Evolutionary conservation across 2,329 filamentous ascomycete species (phyloP), one percentile per base, ranked within the genome.

Genomic region (Aspergillus chevalieri): DNA sequence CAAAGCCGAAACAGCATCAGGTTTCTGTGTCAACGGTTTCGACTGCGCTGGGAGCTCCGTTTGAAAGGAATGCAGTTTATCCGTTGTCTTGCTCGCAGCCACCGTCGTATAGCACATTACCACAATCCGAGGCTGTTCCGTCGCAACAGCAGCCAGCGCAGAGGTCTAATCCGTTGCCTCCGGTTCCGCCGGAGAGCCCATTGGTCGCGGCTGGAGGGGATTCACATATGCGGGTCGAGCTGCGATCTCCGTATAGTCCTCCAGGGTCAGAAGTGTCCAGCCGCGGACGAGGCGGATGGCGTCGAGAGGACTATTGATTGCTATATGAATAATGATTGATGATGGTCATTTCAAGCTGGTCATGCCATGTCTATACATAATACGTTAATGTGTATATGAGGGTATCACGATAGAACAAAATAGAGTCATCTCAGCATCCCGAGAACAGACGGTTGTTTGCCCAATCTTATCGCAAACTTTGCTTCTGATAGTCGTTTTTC

Each of bases 401-500:
- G 46, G 17, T 47, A 8, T 26, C 19, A 39, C 24, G 51, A 30
- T 44, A 47, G 17, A 21, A 47, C 39, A 43, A 19, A 47, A 30
- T 43, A 17, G 38, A 47, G 36, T 42, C 47, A 47, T 51, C 61
- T 53, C 56, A 75, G 81, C 57, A 81, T 70, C 17, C 70, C 73
- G 58, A 82, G 79, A 41, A 91, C 81, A 66, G 84, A 87, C 55
- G 72, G 72, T 65, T 90, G 86, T 3, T 79, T 76, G 6, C 82
- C 83, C 46, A 87, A 67, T 57, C 80, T 83, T 56, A 87, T 65
- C 30, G 81, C 77, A 64, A 91, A 95, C 47, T 80, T 76, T 24
- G 83, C 79, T 70, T 96, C 91, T 0, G 86, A 77, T 39, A 94
- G 74, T 48, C 90, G 77, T 65, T 81, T 88, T 3, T 85, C 86